Evolutionary conservation across 2,329 filamentous ascomycete species (phyloP).

Genomic region (Madurella fahalii): DNA sequence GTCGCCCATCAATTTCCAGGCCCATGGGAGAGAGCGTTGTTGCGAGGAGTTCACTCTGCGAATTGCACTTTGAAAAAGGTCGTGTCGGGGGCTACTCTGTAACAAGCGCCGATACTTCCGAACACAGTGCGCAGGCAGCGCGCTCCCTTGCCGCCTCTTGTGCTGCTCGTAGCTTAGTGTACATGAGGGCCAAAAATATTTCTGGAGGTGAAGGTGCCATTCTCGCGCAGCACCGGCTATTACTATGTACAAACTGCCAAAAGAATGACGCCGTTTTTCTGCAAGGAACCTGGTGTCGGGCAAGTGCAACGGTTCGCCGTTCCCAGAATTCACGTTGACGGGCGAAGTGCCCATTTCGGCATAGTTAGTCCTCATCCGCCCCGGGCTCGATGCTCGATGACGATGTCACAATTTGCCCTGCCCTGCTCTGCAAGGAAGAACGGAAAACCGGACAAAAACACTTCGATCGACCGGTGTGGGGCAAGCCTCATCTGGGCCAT

Average conservation of each 20-base stretch:
- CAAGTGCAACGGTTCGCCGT: too few species aligned
- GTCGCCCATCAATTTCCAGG: too few species aligned
- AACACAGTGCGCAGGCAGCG: conserved; percentile 24
- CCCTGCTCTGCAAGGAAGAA: conserved; percentile 10
- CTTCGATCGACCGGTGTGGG: neutral
- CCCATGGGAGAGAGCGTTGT: too few species aligned
- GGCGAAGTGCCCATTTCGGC: neutral
- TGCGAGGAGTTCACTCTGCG: neutral
- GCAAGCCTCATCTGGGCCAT: neutral
- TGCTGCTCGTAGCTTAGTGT: too few species aligned
- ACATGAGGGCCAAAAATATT: too few species aligned
- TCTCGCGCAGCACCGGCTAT: too few species aligned
- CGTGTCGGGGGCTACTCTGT: neutral
- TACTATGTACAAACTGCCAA: too few species aligned
- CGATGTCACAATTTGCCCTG: conserved; percentile 23
- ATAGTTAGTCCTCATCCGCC: neutral
- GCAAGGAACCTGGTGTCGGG: too few species aligned
- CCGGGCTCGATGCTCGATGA: conserved; percentile 19
- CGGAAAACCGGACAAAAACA: neutral
- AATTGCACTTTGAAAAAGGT: neutral
- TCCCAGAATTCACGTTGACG: too few species aligned
- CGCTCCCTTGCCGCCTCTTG: conserved; percentile 5
- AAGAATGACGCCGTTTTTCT: neutral
- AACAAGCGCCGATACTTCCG: conserved; percentile 21
- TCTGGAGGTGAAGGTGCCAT: too few species aligned